Conservation (phyloP, 1,284 basidiomycete species). For the Apiotrichum gracile region DNA sequence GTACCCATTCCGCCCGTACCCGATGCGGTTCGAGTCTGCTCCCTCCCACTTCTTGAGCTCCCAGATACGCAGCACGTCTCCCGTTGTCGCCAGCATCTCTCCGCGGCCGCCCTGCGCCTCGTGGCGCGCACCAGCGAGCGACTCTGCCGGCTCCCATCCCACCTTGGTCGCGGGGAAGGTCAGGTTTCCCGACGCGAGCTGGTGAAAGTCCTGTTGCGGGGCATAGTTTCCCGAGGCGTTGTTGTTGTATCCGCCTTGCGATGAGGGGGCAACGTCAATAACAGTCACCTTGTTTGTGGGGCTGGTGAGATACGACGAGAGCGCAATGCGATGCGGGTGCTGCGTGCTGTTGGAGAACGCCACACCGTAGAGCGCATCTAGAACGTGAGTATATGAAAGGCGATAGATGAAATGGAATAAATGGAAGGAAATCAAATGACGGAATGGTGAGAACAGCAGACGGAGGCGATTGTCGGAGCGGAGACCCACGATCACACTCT, state of each 20-base stretch:
- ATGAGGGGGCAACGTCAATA: conserved; percentile 24
- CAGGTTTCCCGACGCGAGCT: conserved; percentile 31
- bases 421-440: too few species aligned
- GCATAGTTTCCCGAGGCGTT: conserved; percentile 9
- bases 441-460: too few species aligned
- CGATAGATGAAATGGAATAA: not conserved
- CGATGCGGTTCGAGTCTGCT: conserved; percentile 21
- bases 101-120: conserved; percentile 26
- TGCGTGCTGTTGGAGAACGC: conserved; percentile 39
- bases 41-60: conserved; percentile 57
- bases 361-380: conserved; percentile 46
- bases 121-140: conserved; percentile 25
- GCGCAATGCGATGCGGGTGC: conserved; percentile 38
- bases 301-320: conserved; percentile 37
- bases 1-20: conserved; percentile 51
- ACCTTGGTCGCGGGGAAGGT: conserved; percentile 46
- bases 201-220: conserved; percentile 21
- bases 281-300: conserved; percentile 41
- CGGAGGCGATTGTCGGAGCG: too few species aligned
- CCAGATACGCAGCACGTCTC: conserved; percentile 82
- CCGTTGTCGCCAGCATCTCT: conserved; percentile 83
- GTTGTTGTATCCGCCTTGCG: conserved; percentile 2
- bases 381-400: not conserved
- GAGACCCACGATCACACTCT: too few species aligned
- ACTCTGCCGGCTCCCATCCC: conserved; percentile 42